phyloP scores from a whole-genome alignment of 306 rosid genomes.

The Cyamopsis tetragonoloba region DNA sequence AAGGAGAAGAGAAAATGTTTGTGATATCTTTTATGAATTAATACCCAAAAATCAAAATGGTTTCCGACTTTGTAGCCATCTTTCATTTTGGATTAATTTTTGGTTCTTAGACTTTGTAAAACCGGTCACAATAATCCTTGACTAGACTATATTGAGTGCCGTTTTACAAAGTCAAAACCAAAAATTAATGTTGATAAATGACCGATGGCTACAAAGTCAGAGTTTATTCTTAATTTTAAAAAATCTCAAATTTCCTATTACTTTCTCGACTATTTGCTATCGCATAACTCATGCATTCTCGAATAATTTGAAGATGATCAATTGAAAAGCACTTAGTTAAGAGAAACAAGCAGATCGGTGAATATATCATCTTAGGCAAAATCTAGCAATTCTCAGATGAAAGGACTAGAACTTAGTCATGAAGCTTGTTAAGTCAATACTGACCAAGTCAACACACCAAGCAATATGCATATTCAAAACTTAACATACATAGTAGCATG shows the following conservation, averaged over 20 bases:
- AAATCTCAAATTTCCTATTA: background rate
- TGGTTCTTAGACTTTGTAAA: too few relatives aligned
- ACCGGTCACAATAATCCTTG: too few relatives aligned
- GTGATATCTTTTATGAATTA: too few relatives aligned
- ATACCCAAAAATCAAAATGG: too few relatives aligned
- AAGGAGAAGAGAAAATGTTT: background rate
- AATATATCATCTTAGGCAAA: background rate
- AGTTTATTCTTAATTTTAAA: too few relatives aligned
- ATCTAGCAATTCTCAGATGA: background rate
- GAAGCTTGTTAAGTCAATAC: slow-evolving; percentile 9
- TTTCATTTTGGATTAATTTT: too few relatives aligned
- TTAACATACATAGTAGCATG: background rate
- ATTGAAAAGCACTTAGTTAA: background rate
- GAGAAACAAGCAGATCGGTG: background rate
- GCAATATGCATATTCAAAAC: background rate
- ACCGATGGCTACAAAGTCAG: too few relatives aligned
- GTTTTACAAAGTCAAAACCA: too few relatives aligned
- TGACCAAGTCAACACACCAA: background rate
- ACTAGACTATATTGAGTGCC: too few relatives aligned
- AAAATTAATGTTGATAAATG: too few relatives aligned
- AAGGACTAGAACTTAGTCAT: background rate
- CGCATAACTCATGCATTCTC: background rate
- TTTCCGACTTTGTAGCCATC: too few relatives aligned
- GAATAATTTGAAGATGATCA: background rate
- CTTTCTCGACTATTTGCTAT: background rate